These are phyloP conservation scores for Ophioceras dolichostomum DNA, from an alignment of 2,329 filamentous ascomycete species.

Conservation along the genomic window DNA sequence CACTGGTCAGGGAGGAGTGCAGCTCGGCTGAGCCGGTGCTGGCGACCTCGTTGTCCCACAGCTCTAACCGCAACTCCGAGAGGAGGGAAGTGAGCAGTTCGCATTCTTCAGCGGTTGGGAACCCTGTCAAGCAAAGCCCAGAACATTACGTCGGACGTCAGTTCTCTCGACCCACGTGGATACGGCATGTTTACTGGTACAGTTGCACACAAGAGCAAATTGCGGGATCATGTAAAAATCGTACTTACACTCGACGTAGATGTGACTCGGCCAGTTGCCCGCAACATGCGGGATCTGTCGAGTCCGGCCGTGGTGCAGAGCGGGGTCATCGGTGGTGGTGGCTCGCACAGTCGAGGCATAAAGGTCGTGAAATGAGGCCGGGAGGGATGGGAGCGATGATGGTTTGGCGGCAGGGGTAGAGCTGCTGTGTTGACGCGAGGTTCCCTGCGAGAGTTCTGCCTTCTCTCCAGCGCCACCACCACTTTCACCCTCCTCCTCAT, in stretches of 20 bases:
- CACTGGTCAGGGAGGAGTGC: conserved; percentile 60
- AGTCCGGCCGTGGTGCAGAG: conserved; percentile 73
- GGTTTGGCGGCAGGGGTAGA: not conserved
- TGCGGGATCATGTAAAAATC: conserved; percentile 15
- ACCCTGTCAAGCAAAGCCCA: too few relatives aligned
- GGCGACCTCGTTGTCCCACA: conserved; percentile 10
- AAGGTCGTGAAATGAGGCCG: conserved; percentile 71
- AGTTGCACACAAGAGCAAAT: too few relatives aligned
- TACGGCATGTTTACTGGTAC: too few relatives aligned
- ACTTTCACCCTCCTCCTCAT: not conserved
- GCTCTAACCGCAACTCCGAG: conserved; percentile 18
- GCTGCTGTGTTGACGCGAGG: too few relatives aligned
- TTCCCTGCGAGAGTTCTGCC: not conserved
- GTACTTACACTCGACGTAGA: conserved; percentile 77
- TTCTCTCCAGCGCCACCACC: conserved; percentile 6
- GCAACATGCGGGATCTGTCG: conserved; percentile 71
- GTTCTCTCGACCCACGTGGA: too few relatives aligned
- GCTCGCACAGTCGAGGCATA: conserved; percentile 74
- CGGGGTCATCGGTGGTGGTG: conserved; percentile 69
- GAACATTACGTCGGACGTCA: too few relatives aligned
- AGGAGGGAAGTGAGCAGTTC: conserved; percentile 31
- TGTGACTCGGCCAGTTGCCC: conserved; percentile 85
- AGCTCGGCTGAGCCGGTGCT: conserved; percentile 22
- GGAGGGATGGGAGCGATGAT: conserved; percentile 55
- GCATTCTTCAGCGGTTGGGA: conserved; percentile 36